These are phyloP conservation scores for Clathrus columnatus DNA, from an alignment of 768 basidiomycete species.

Conservation along the genomic window DNA sequence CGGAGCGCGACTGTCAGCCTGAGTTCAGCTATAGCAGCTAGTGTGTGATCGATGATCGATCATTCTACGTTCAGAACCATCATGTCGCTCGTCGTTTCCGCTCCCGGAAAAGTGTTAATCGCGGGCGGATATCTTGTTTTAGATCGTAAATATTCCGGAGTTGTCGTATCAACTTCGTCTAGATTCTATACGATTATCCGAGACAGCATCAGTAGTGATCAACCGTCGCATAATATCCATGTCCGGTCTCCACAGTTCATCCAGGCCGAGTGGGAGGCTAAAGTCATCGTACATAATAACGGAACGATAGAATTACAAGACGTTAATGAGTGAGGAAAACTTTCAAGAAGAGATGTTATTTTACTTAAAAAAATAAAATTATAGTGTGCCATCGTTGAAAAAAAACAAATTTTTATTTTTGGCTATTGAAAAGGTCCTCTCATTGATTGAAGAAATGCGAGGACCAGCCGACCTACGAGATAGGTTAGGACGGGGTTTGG, in stretches of 20 bases:
- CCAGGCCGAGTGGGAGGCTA: conserved; percentile 71
- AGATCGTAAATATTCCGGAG: conserved; percentile 74
- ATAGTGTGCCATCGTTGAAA: conserved; percentile 21
- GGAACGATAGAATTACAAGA: background rate
- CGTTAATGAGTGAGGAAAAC: background rate
- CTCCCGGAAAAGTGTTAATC: conserved; percentile 91
- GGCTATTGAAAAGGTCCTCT: conserved; percentile 70
- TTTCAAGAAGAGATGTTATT: background rate
- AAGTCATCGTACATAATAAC: conserved; percentile 33
- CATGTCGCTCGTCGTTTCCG: conserved; percentile 55
- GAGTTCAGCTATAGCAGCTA: background rate
- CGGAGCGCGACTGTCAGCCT: no score
- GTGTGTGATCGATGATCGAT: background rate
- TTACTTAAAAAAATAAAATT: background rate
- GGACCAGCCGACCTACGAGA: conserved; percentile 34
- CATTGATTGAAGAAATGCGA: conserved; percentile 54
- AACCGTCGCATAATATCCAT: conserved; percentile 31
- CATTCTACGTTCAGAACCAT: background rate
- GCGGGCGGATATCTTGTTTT: conserved; percentile 97
- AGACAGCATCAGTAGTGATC: conserved; percentile 22
- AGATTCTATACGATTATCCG: conserved; percentile 83
- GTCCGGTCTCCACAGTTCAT: conserved; percentile 90
- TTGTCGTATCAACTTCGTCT: conserved; percentile 87
- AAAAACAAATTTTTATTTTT: conserved; percentile 92
- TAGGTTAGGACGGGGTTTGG: conserved; percentile 45